Evolutionary conservation across 257 asterid species (phyloP), one percentile per base, ranked within the genome.

Genomic region (Echium plantagineum): DNA sequence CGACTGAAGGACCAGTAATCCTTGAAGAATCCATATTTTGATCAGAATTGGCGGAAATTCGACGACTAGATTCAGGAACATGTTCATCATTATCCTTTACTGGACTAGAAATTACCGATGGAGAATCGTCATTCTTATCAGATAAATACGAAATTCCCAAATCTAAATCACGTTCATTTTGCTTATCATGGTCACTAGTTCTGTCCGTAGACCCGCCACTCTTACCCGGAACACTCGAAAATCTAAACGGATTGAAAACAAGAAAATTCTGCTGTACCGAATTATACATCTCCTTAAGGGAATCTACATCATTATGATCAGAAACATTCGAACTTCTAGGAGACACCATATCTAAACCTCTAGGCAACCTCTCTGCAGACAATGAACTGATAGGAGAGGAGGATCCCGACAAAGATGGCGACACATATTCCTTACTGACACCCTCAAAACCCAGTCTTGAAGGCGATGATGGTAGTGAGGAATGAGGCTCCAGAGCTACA

Each of bases 331-430:
- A 81, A 67, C 66, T 64, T 70, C 77, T 67, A 2, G 91, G 89
- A 13, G 96, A 87, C 17, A 94, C 77, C 47, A 35, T 35, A 57
- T 74, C 86, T 24, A 73, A 72, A 52, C 90, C 85, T 72, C 83
- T 72, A 68, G 78, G 69, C 5, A 86, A 90, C 65, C 79, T 74
- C 24, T 77, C 94, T 4, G 85, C 81, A 4, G 95, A 83, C 8
- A 93, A 77, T 46, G 94, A 83, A 72, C 89, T 78, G 17, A 82
- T 90, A 5, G 90, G 94, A 30, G 28, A 55, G n/a, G 19, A 28
- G 32, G 7, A 28, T 6, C 5, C 6, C 5, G 32, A 28, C 32
- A 28, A 28, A 28, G 32, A 28, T 28, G 32, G 32, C 5, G 32
- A 28, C 7, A 28, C 32, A 28, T 28, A 28, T 2, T 28, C 32